Conservation (phyloP, 208 protist genomes). For the Wallacemonas sp. region DNA sequence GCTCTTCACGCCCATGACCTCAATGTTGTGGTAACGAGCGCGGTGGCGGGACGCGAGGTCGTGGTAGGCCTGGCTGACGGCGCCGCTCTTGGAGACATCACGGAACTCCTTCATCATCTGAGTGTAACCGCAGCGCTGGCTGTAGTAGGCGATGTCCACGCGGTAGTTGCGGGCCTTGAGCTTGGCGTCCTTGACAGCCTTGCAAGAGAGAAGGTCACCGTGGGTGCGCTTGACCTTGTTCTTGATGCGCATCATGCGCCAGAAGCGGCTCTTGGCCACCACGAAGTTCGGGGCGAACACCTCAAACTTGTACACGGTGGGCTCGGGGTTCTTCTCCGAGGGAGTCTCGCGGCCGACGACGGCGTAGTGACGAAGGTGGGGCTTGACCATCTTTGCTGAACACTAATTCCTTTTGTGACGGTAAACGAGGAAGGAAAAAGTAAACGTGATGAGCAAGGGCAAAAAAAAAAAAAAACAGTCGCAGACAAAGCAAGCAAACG, state of each 20-base stretch:
- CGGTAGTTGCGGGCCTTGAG: constrained; percentile 98
- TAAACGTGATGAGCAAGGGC: background rate
- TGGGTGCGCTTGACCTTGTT: constrained; percentile 98
- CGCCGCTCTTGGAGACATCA: constrained; percentile 94
- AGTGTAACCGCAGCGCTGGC: constrained; percentile 97
- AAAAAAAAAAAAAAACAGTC: constrained; percentile 3
- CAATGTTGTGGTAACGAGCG: constrained; percentile 94
- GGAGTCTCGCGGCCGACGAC: constrained; percentile 95
- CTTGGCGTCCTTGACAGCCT: constrained; percentile 96
- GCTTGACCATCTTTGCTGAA: constrained; percentile 90
- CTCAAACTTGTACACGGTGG: constrained; percentile 98
- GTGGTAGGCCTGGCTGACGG: constrained; percentile 97
- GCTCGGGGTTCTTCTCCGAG: constrained; percentile 89
- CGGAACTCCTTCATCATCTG: constrained; percentile 99
- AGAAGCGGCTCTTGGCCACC: constrained; percentile 98
- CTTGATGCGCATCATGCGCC: constrained; percentile 98
- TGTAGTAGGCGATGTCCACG: constrained; percentile 98
- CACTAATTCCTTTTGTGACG: constrained; percentile 15
- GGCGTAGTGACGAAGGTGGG: constrained; percentile 92
- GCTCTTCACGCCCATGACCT: constrained; percentile 96
- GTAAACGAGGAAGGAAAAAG: background rate
- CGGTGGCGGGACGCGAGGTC: constrained; percentile 98
- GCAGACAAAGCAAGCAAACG: background rate
- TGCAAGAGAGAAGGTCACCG: constrained; percentile 96
- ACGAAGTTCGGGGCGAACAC: constrained; percentile 99